Evolutionary conservation across 1,284 basidiomycete genomes (phyloP).

Genomic region (Rugosomyces carneus): DNA sequence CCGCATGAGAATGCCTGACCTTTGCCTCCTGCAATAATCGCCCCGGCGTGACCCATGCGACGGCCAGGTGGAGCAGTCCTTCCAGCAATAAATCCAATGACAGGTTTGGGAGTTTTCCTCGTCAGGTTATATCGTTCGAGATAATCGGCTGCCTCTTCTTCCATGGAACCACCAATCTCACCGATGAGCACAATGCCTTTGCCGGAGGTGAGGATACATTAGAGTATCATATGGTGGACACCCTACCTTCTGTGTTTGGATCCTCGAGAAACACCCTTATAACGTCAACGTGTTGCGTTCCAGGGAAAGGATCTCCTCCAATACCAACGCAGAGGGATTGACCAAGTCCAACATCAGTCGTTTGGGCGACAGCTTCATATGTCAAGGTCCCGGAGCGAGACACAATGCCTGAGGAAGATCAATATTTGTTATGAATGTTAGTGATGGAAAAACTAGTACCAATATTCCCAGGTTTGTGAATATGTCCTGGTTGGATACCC

Average conservation of each 20-base stretch:
- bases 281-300: slow-evolving; percentile 93
- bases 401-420: slow-evolving; percentile 70
- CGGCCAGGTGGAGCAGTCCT: slow-evolving; percentile 96
- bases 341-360: slow-evolving; percentile 92
- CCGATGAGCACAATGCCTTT: slow-evolving; percentile 95
- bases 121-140: slow-evolving; percentile 92
- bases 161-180: slow-evolving; percentile 99
- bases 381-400: slow-evolving; percentile 94
- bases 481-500: slow-evolving; percentile 98
- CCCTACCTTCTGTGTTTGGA: slow-evolving; percentile 85
- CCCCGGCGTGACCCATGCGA: slow-evolving; percentile 98
- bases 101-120: slow-evolving; percentile 84
- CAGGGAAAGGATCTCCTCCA: slow-evolving; percentile 98
- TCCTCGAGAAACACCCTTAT: slow-evolving; percentile 97
- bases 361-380: slow-evolving; percentile 92
- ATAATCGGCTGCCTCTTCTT: slow-evolving; percentile 98
- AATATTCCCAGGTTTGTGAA: slow-evolving; percentile 93
- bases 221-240: slow-evolving; percentile 29
- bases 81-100: slow-evolving; percentile 97
- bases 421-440: background rate
- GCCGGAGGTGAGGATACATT: background rate
- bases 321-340: slow-evolving; percentile 97
- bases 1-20: slow-evolving; percentile 37
- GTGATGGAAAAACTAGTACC: slow-evolving; percentile 37
- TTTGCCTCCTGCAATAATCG: slow-evolving; percentile 97